Evolutionary conservation across 73 alveolate species (phyloP), one percentile per base, ranked within the genome.

Genomic region (Paramecium tetraurelia): DNA sequence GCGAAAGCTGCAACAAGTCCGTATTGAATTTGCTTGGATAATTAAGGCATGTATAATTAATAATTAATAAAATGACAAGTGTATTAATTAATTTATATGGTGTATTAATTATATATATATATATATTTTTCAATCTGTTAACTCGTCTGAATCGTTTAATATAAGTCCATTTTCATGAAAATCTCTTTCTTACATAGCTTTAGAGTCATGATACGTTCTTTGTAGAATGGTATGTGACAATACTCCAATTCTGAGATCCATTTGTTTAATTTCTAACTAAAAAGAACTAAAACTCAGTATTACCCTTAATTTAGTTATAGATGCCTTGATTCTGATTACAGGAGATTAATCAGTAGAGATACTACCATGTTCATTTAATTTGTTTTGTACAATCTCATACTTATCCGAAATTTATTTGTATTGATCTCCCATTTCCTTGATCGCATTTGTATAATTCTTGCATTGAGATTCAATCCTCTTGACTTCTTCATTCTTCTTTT

Each of bases 231-330:
- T 40, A 69, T 87, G 89, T 21, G 87, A 58, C 22, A 68, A 24
- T 7, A 87, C 86, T 31, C 89, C 93, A 41, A 68, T 68, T 87
- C 89, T 87, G 1, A 87, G 63, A 70, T 87, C 89, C 93, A 87
- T 87, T 70, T 87, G 29, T 16, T 80, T 80, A 12, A 87, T 87
- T 87, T 87, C 93, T 40, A 69, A 50, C 93, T 87, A 87, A 11
- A 11, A 40, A 40, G 14, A 40, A 40, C 10, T 40, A 40, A 7
- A 7, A 40, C 0, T 5, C 2, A 40, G 48, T 40, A 48, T 12
- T 48, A 48, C 93, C 44, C 89, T 86, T 5, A 86, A n/a, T 24
- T 86, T 86, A 53, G 85, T 86, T 12, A 86, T 21, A 10, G 89
- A 83, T 14, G 85, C 89, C 89, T 86, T 86, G 21, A 86, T 86